Evolutionary conservation across 257 asterid genomes (phyloP).

Genomic region (Salvia miltiorrhiza): DNA sequence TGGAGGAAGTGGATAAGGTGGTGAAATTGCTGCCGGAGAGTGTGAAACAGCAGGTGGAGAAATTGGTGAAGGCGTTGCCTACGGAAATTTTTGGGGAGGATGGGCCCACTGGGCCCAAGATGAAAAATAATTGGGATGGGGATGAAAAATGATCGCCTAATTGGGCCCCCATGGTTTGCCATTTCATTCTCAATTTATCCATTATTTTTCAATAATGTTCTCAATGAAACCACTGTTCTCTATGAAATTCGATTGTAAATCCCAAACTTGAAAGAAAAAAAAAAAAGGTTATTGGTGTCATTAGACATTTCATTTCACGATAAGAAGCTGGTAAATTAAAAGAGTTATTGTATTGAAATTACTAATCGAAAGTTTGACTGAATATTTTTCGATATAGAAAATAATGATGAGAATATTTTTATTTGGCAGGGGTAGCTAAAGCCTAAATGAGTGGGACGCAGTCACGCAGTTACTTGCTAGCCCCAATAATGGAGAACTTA

Average conservation of each 20-base stretch:
- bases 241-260: too few species aligned
- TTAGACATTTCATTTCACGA: neutral
- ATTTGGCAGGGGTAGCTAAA: neutral
- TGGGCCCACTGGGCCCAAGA: conserved; percentile 85
- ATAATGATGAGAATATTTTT: too few species aligned
- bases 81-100: conserved; percentile 58
- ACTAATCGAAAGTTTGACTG: too few species aligned
- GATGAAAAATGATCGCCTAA: conserved; percentile 39
- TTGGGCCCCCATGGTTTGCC: neutral
- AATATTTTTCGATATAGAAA: too few species aligned
- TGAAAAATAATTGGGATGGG: conserved; percentile 57
- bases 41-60: conserved; percentile 34
- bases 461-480: too few species aligned
- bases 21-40: conserved; percentile 27
- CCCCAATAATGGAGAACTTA: neutral
- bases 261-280: neutral
- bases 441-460: neutral
- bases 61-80: conserved; percentile 44
- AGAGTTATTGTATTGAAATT: neutral
- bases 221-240: too few species aligned
- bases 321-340: neutral
- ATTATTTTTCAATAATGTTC: neutral
- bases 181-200: neutral
- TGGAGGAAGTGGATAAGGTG: conserved; percentile 36
- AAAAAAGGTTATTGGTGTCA: too few species aligned